Conservation (phyloP, 805 yeast genomes). For the Candida qinlingensis region DNA sequence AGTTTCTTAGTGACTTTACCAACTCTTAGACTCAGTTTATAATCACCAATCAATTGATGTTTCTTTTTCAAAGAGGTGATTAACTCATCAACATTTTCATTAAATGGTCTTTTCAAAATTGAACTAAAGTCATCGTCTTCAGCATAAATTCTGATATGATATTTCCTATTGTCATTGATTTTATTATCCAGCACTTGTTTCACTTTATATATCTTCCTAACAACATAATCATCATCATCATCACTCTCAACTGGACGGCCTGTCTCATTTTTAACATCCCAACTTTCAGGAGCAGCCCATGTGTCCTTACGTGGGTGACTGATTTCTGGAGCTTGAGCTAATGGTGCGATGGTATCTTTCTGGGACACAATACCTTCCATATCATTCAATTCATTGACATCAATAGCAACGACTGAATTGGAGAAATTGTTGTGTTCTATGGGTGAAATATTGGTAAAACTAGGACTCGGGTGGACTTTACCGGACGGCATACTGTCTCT, state of each 20-base stretch:
- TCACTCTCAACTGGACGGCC: slow-evolving; percentile 18
- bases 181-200: slow-evolving; percentile 24
- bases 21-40: slow-evolving; percentile 66
- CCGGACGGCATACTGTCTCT: background rate
- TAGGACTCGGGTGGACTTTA: slow-evolving; percentile 1
- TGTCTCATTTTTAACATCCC: slow-evolving; percentile 46
- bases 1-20: slow-evolving; percentile 74
- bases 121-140: slow-evolving; percentile 80
- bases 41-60: slow-evolving; percentile 67
- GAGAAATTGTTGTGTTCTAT: slow-evolving; percentile 8
- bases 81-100: slow-evolving; percentile 72
- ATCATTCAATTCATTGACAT: slow-evolving; percentile 38
- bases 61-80: slow-evolving; percentile 69
- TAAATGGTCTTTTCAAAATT: slow-evolving; percentile 73
- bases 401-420: slow-evolving; percentile 34
- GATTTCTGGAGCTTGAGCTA: background rate
- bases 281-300: slow-evolving; percentile 58
- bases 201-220: slow-evolving; percentile 32
- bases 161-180: slow-evolving; percentile 27
- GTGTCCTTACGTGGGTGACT: slow-evolving; percentile 12
- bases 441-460: slow-evolving; percentile 5
- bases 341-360: background rate
- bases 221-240: slow-evolving; percentile 32
- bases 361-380: slow-evolving; percentile 43
- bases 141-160: slow-evolving; percentile 67